Percentiles rank a stretch among this genome's conserved stretches.
Evolutionary conservation across 139 green algal genomes (phyloP).

Genomic region (Pleodorina starrii): DNA sequence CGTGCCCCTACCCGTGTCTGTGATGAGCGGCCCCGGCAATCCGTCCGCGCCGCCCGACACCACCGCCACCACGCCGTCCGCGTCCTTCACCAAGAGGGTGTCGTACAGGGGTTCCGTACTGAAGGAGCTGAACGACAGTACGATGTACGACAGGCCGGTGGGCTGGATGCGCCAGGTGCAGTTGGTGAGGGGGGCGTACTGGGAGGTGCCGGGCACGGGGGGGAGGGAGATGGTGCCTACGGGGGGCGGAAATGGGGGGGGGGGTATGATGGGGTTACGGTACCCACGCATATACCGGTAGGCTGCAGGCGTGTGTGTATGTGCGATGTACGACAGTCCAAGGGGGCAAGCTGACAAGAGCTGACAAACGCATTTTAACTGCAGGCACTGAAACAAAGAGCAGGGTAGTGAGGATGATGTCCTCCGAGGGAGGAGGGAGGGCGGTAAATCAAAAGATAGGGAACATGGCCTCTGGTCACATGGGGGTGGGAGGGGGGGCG

Average conservation of each 20-base stretch:
- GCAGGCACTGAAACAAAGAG: too few species aligned
- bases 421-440: too few species aligned
- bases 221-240: conserved; percentile 23
- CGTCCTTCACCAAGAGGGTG: conserved; percentile 50
- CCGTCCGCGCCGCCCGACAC: neutral
- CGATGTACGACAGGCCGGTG: conserved; percentile 52
- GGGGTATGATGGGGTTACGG: too few species aligned
- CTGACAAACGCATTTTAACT: too few species aligned
- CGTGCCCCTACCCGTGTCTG: conserved; percentile 14
- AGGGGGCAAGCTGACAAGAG: too few species aligned
- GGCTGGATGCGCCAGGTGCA: conserved; percentile 55
- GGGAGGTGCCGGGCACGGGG: neutral
- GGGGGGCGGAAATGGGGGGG: neutral
- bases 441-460: too few species aligned
- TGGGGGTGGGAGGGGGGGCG: too few species aligned
- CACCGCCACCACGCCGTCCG: conserved; percentile 58
- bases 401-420: too few species aligned
- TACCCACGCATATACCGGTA: too few species aligned
- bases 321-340: too few species aligned
- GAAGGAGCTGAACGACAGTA: conserved; percentile 43
- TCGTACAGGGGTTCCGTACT: conserved; percentile 58
- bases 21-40: neutral
- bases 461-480: too few species aligned
- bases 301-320: too few species aligned
- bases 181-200: conserved; percentile 22